phyloP scores from a whole-genome alignment of 352 stramenopile genomes.

The Paralagenidium karlingii region DNA sequence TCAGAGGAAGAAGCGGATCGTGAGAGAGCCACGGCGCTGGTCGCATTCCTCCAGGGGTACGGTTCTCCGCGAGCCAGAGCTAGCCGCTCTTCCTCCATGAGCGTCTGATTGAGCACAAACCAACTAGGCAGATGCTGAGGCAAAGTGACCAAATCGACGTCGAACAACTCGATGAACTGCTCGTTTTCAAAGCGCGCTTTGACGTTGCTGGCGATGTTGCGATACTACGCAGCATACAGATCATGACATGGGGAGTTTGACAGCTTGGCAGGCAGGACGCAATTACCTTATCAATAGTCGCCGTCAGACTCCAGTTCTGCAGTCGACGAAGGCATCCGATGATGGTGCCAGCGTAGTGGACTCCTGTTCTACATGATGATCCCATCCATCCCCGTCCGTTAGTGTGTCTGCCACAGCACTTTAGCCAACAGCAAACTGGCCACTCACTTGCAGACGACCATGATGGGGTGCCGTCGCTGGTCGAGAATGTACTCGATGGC shows the following conservation, averaged over 20 bases:
- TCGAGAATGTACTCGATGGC: conserved; percentile 77
- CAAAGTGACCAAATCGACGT: conserved; percentile 72
- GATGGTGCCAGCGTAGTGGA: conserved; percentile 65
- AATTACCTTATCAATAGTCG: conserved; percentile 73
- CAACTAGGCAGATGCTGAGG: conserved; percentile 64
- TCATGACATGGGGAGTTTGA: neutral
- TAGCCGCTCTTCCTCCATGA: conserved; percentile 77
- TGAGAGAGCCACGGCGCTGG: no score
- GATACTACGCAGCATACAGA: conserved; percentile 31
- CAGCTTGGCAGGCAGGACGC: neutral
- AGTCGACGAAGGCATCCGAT: conserved; percentile 71
- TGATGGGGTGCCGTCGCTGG: conserved; percentile 58
- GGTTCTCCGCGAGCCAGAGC: conserved; percentile 45
- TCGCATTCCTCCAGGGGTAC: conserved; percentile 41
- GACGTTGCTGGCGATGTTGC: conserved; percentile 72
- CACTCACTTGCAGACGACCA: conserved; percentile 82
- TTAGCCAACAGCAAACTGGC: neutral
- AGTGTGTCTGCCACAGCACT: neutral
- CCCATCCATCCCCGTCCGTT: neutral
- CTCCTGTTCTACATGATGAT: conserved; percentile 32
- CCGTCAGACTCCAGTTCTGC: conserved; percentile 79
- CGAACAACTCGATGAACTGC: conserved; percentile 83
- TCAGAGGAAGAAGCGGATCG: no score
- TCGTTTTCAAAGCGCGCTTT: conserved; percentile 84
- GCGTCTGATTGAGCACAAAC: conserved; percentile 67